Evolutionary conservation across 768 basidiomycete genomes (phyloP).

Genomic region (Trametes cinnabarina): DNA sequence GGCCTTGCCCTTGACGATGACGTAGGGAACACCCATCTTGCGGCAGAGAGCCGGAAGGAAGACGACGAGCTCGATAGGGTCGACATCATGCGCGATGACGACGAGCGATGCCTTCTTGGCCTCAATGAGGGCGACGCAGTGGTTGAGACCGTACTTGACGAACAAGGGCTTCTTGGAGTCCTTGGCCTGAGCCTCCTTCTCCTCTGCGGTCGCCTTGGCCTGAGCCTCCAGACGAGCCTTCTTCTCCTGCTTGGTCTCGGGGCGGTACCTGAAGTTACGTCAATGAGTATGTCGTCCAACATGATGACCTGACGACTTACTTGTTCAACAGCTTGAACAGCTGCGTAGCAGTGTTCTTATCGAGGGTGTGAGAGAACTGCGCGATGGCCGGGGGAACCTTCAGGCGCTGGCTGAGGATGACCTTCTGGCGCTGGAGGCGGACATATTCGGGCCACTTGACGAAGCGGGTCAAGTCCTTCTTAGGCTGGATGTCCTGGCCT

Average conservation of each 20-base stretch:
- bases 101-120: constrained; percentile 97
- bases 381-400: constrained; percentile 98
- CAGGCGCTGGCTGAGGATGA: constrained; percentile 94
- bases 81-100: constrained; percentile 95
- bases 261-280: constrained; percentile 58
- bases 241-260: constrained; percentile 96
- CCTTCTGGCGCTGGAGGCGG: constrained; percentile 96
- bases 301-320: constrained; percentile 31
- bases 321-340: constrained; percentile 98
- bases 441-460: constrained; percentile 99
- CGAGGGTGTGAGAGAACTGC: constrained; percentile 94
- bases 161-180: constrained; percentile 93
- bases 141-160: constrained; percentile 97
- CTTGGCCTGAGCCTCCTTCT: constrained; percentile 66
- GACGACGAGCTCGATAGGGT: constrained; percentile 98
- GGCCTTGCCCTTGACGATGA: constrained; percentile 97
- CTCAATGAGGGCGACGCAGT: constrained; percentile 92
- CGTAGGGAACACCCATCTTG: constrained; percentile 99
- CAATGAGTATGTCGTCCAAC: background rate
- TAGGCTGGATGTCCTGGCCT: constrained; percentile 94
- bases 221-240: constrained; percentile 83
- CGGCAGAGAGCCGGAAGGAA: constrained; percentile 97
- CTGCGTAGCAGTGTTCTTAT: constrained; percentile 99
- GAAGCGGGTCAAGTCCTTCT: constrained; percentile 90
- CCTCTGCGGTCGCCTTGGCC: constrained; percentile 76